A percentile compares a stretch with the other conserved stretches of the same genome.
Evolutionary conservation across 2,329 filamentous ascomycete genomes (phyloP).

Genomic region (Pseudogymnoascus sp.): DNA sequence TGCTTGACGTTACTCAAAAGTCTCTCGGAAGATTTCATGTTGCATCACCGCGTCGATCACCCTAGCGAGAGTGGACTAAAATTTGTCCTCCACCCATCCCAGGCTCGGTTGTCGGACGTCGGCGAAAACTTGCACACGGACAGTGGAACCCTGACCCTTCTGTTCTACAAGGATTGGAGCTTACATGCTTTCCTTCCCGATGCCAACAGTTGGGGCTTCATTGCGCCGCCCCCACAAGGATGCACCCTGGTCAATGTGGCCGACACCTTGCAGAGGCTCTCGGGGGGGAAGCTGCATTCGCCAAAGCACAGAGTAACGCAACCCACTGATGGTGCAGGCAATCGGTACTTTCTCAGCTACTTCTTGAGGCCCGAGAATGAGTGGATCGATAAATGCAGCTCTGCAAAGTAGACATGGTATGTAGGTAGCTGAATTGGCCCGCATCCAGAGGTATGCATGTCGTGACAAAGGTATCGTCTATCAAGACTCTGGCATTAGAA

Average conservation of each 20-base stretch:
- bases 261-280: slow-evolving; percentile 21
- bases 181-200: slow-evolving; percentile 12
- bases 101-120: slow-evolving; percentile 14
- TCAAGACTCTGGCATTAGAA: not conserved
- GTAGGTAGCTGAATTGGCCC: not conserved
- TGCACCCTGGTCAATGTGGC: slow-evolving; percentile 25
- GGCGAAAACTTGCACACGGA: slow-evolving; percentile 22
- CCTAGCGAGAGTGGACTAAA: slow-evolving; percentile 22
- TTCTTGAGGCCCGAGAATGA: slow-evolving; percentile 23
- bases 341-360: slow-evolving; percentile 24
- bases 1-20: slow-evolving; percentile 11
- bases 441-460: not conserved
- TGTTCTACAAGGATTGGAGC: slow-evolving; percentile 22
- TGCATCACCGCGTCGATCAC: slow-evolving; percentile 17
- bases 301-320: slow-evolving; percentile 24
- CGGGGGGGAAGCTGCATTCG: slow-evolving; percentile 21
- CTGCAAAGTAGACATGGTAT: not conserved
- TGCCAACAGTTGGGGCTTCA: slow-evolving; percentile 14
- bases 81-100: slow-evolving; percentile 19
- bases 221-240: slow-evolving; percentile 13
- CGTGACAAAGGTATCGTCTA: not conserved
- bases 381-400: slow-evolving; percentile 17
- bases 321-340: slow-evolving; percentile 20
- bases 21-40: slow-evolving; percentile 15
- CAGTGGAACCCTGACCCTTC: slow-evolving; percentile 21